These are phyloP conservation scores for Phytophthora foliorum DNA, from an alignment of 352 stramenopile species.

Conservation along the genomic window DNA sequence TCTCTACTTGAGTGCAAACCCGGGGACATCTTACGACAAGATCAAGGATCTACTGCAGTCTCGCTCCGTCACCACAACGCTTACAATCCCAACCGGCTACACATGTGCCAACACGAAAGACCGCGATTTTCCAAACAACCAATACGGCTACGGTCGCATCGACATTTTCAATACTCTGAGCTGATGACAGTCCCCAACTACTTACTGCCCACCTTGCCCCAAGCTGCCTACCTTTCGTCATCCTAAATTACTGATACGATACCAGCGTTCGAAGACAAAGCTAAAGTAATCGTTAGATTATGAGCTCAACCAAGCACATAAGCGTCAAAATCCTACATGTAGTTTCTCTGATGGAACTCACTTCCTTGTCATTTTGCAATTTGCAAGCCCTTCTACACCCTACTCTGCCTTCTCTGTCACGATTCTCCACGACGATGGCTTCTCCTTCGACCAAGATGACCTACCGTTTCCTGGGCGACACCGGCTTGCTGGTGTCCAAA, in stretches of 20 bases:
- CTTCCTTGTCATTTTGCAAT: no score
- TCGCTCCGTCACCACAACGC: slow-evolving; percentile 35
- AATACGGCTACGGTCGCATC: slow-evolving; percentile 60
- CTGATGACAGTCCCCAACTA: slow-evolving; percentile 12
- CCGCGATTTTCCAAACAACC: slow-evolving; percentile 66
- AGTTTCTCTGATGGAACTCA: no score
- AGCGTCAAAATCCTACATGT: not conserved
- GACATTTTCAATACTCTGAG: slow-evolving; percentile 48
- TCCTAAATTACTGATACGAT: no score
- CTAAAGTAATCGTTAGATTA: not conserved
- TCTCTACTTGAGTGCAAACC: slow-evolving; percentile 57
- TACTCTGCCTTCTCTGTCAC: no score
- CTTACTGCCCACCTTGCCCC: no score
- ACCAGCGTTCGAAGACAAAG: not conserved
- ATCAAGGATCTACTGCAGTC: slow-evolving; percentile 52
- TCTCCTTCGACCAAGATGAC: not conserved
- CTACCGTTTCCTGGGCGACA: not conserved
- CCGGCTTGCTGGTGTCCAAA: not conserved
- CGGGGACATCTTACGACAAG: slow-evolving; percentile 47
- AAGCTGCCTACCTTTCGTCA: no score
- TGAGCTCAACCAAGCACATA: not conserved
- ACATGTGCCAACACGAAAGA: slow-evolving; percentile 53
- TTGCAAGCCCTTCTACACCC: no score
- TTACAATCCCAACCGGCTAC: slow-evolving; percentile 41
- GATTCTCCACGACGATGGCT: no score